Base-by-base conservation (phyloP, 1,139 yeast species). In the Pichia sp. region DNA sequence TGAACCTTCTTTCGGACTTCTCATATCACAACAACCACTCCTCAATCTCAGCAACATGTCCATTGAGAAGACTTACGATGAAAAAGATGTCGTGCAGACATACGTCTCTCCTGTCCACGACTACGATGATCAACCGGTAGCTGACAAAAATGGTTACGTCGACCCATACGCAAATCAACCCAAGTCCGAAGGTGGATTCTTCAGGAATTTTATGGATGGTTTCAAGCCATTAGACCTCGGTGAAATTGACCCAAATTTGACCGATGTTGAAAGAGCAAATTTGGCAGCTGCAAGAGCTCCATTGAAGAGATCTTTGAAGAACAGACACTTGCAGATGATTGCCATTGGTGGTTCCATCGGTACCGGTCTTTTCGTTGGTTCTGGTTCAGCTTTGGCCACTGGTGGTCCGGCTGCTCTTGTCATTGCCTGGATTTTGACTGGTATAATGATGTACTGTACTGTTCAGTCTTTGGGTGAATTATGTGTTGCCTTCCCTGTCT, bases 291-390 rank as follows among this genome's bases (percentile, higher is more conserved):
- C 88, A 17, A 70, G 72, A 51, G 67, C 88, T 18, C 94, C 94
- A 2, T 69, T 84, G 43, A 64, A 75, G 34, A 67, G 85, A 54
- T 66, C 72, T 30, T 67, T 83, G 39, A 77, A 77, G 47, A 66
- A 62, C 30, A 67, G 84, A 62, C 76, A 83, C 65, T 63, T 84
- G 49, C 82, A 80, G 53, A 81, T 84, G 85, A 78, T 85, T 56
- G 93, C 94, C 33, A 77, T 85, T 50, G 94, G 94, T 53, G 94
- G 94, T 45, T 71, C 86, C 36, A 82, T 85, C 45, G 94, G 95
- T 60, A 82, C 76, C 12, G 76, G 76, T 49, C 56, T 70, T 37
- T 69, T 69, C 50, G 74, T 79, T 29, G 82, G 82, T 53, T 66
- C 77, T 22, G 87, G 87, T 43, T 64, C 67, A 44, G 78, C 85